Percentiles rank a stretch among this genome's conserved stretches.
Evolutionary conservation across 768 basidiomycete genomes (phyloP).

Genomic region (Hebeloma cylindrosporum): DNA sequence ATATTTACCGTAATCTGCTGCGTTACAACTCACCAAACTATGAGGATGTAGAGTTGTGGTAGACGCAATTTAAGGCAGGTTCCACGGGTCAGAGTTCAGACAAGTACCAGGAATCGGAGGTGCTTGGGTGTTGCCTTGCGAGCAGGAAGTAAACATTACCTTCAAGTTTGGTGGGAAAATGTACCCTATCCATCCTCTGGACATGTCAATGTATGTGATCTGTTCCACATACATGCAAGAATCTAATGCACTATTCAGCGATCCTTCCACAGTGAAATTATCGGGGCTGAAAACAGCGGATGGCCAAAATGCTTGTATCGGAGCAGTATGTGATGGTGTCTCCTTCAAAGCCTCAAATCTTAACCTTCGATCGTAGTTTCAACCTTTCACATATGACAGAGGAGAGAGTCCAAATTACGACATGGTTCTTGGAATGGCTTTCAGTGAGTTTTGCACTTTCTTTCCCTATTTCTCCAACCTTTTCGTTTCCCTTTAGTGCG

Average conservation of each 20-base stretch:
- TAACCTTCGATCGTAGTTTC: slow-evolving; percentile 48
- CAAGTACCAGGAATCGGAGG: slow-evolving; percentile 41
- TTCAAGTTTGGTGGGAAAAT: slow-evolving; percentile 57
- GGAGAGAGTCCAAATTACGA: slow-evolving; percentile 49
- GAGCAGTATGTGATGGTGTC: slow-evolving; percentile 32
- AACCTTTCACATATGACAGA: slow-evolving; percentile 56
- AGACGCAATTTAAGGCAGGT: slow-evolving; percentile 57
- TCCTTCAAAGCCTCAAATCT: not conserved
- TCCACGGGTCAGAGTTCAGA: slow-evolving; percentile 51
- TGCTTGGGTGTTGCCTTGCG: slow-evolving; percentile 65
- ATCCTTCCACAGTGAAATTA: slow-evolving; percentile 34
- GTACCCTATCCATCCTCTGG: slow-evolving; percentile 68
- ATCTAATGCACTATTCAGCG: slow-evolving; percentile 15
- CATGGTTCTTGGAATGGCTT: slow-evolving; percentile 72
- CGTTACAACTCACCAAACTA: not conserved
- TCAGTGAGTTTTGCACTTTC: slow-evolving; percentile 45
- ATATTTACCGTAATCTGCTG: slow-evolving; percentile 9
- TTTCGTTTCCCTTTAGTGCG: slow-evolving; percentile 43
- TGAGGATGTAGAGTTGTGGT: slow-evolving; percentile 42
- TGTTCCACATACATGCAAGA: not conserved
- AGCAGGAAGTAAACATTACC: slow-evolving; percentile 61
- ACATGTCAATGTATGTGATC: slow-evolving; percentile 47
- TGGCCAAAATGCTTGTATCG: slow-evolving; percentile 39
- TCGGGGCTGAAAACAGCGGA: slow-evolving; percentile 29
- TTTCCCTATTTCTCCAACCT: not conserved